phyloP scores from a whole-genome alignment of 805 yeast genomes.

The Hanseniaspora pseudoguilliermondii region DNA sequence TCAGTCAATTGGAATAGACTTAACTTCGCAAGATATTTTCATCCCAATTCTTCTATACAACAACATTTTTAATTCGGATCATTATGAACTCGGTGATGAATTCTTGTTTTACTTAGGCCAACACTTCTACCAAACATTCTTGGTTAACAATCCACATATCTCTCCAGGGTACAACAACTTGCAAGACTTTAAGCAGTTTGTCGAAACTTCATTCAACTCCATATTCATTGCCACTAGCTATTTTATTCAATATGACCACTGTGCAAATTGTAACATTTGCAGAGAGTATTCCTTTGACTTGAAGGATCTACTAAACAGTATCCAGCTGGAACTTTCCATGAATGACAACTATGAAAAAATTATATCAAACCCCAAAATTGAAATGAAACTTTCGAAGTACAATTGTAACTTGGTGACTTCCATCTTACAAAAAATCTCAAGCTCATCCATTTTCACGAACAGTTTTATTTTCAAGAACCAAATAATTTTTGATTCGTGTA shows the following conservation, averaged over 20 bases:
- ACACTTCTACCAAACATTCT: constrained; percentile 7
- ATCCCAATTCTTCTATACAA: constrained; percentile 4
- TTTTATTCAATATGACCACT: constrained; percentile 10
- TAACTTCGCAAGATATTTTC: not conserved
- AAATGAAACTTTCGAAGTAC: not conserved
- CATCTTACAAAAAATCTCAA: not conserved
- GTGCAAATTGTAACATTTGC: not conserved
- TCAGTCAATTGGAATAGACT: not conserved
- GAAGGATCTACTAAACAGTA: not conserved
- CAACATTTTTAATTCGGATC: constrained; percentile 6
- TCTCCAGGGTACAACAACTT: not conserved
- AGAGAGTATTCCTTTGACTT: not conserved
- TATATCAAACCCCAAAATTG: not conserved
- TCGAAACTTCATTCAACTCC: not conserved
- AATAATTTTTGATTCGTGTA: not conserved
- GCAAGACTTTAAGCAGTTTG: not conserved
- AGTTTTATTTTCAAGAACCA: not conserved
- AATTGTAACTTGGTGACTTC: not conserved
- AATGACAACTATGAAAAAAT: not conserved
- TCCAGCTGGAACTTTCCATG: not conserved
- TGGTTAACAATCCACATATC: not conserved
- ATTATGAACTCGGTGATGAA: constrained; percentile 10
- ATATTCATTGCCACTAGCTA: constrained; percentile 7
- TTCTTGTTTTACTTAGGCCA: constrained; percentile 9
- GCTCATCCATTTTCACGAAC: not conserved